Base-by-base conservation (phyloP, 1,139 yeast species). In the Maudiozyma humilis region DNA sequence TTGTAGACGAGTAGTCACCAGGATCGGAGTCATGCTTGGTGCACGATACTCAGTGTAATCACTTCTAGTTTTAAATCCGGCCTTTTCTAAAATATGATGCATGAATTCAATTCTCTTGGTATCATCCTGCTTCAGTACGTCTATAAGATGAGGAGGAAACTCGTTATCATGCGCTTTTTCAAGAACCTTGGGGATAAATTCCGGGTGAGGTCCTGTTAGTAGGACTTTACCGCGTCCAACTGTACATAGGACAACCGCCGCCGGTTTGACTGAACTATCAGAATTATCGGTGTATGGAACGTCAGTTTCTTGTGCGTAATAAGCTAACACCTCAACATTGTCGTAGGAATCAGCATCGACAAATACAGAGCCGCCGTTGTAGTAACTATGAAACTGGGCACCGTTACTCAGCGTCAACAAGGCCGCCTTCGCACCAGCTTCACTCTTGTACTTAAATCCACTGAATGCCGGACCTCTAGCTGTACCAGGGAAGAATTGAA, bases 131-230 rank as follows among this genome's bases (percentile, higher is more conserved):
- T 59, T 56, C 35, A 87, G 62, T 0, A 53, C 56, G 1, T 66
- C 56, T 1, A 76, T 64, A 1, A 78, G 65, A 0, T 55, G 51
- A 1, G 62, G 53, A 43, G 71, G 70, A 17, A 68, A 57, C 2
- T 60, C 65, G 0, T 55, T 49, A 13, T 66, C 57, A 14, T 50
- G 51, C 5, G 58, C 46, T 44, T 63, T 64, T 43, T 66, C 66
- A 63, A 83, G 59, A 17, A 78, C 53, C 10, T 68, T 67, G 0
- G 88, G 80, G 1, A 79, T 70, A 57, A 81, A 87, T 62, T 93
- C 99, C 0, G 96, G 95, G 62, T 93, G 98, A 0, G 88, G 74
- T 0, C 97, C 97, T 2, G 83, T 71, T n/a, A 91, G 69, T 2
- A 91, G 63, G 0, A 81, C 95, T 32, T 68, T 69, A 1, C 98